Evolutionary conservation across 2,329 filamentous ascomycete genomes (phyloP).

Genomic region (Venturia asperata): DNA sequence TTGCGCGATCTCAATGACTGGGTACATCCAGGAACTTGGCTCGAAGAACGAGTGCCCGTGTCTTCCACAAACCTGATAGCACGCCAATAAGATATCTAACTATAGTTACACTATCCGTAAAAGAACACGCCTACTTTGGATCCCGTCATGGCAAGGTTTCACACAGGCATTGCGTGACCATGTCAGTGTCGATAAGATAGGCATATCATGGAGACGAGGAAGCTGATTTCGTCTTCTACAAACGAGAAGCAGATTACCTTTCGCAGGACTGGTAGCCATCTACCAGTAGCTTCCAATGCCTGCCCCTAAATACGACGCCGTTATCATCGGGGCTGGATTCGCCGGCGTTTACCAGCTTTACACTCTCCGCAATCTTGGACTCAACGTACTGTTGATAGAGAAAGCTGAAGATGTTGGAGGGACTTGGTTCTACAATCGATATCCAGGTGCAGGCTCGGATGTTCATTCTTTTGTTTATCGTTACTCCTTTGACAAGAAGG

Average conservation of each 20-base stretch:
- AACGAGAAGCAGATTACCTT: too few species aligned
- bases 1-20: too few species aligned
- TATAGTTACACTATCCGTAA: too few species aligned
- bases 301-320: constrained; percentile 22
- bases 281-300: background rate
- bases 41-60: too few species aligned
- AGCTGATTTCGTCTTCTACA: background rate
- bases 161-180: background rate
- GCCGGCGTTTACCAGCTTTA: constrained; percentile 28
- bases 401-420: constrained; percentile 43
- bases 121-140: too few species aligned
- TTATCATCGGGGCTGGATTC: constrained; percentile 29
- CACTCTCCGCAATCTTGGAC: constrained; percentile 25
- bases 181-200: background rate
- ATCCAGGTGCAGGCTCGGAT: constrained; percentile 25
- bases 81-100: too few species aligned
- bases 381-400: constrained; percentile 36
- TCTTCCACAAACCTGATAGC: too few species aligned
- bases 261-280: background rate
- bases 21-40: too few species aligned
- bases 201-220: background rate
- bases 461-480: constrained; percentile 41
- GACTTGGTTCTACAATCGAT: constrained; percentile 44
- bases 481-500: constrained; percentile 1
- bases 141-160: background rate